Conservation (phyloP, 192 early-diverging fungal species). For the Coemansia nantahalensis region DNA sequence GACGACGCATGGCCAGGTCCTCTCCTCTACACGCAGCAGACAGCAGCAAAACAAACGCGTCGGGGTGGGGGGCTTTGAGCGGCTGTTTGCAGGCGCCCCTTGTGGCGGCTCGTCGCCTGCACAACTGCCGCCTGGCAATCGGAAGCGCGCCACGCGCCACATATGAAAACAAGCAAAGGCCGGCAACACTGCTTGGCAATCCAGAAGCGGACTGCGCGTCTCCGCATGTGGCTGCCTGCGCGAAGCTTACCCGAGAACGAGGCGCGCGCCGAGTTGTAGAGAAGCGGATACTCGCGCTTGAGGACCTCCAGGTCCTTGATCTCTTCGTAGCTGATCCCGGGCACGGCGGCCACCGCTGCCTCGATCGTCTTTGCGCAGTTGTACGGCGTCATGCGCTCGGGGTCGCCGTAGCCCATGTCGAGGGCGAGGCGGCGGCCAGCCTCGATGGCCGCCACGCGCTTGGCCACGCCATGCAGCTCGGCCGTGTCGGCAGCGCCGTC, state of each 20-base stretch:
- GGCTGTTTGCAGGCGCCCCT: neutral
- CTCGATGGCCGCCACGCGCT: constrained; percentile 68
- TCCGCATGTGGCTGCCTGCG: no score
- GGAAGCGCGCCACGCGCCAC: neutral
- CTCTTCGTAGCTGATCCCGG: constrained; percentile 60
- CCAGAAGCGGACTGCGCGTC: no score
- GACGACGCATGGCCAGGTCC: constrained; percentile 52
- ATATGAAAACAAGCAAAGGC: no score
- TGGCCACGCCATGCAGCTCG: constrained; percentile 37
- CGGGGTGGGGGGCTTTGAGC: no score
- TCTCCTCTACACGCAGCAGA: constrained; percentile 18
- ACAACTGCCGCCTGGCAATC: neutral
- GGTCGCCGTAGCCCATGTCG: constrained; percentile 82
- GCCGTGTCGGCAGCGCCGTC: constrained; percentile 15
- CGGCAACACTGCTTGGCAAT: no score
- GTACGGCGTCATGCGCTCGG: constrained; percentile 85
- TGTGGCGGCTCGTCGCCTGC: no score
- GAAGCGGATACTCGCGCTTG: constrained; percentile 78
- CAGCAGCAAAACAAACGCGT: constrained; percentile 2
- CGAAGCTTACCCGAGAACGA: constrained; percentile 62
- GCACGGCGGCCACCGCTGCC: constrained; percentile 57
- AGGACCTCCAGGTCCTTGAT: constrained; percentile 67
- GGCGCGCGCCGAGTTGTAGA: constrained; percentile 74
- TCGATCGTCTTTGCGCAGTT: constrained; percentile 67
- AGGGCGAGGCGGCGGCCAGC: constrained; percentile 66